Evolutionary conservation across 805 yeast species (phyloP).

Genomic region (Starmera dryadoides): DNA sequence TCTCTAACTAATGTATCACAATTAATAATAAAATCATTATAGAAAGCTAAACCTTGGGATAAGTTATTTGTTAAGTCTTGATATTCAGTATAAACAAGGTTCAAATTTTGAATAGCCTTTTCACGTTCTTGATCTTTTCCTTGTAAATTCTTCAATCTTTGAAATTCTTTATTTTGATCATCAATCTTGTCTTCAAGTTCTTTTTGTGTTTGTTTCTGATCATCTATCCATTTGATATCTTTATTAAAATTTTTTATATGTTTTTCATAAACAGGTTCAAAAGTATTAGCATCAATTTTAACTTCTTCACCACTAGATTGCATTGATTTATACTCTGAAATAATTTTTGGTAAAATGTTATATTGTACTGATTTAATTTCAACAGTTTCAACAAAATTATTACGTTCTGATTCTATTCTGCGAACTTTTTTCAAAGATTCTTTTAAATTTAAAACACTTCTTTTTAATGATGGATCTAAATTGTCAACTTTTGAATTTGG

Average conservation of each 20-base stretch:
- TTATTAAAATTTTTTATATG: conserved; percentile 40
- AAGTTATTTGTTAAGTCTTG: conserved; percentile 53
- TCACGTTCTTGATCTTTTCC: conserved; percentile 27
- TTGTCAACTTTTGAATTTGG: conserved; percentile 24
- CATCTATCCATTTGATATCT: conserved; percentile 42
- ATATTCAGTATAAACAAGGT: conserved; percentile 13
- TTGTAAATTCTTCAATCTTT: conserved; percentile 7
- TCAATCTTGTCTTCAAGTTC: conserved; percentile 32
- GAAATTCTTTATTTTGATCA: conserved; percentile 23
- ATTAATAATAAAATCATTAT: conserved; percentile 48
- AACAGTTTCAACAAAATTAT: conserved; percentile 31
- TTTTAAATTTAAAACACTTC: conserved; percentile 27
- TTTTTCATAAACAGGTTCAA: conserved; percentile 32
- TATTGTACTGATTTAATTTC: conserved; percentile 38
- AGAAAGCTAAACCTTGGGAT: conserved; percentile 64
- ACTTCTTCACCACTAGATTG: conserved; percentile 11
- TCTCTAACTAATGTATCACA: conserved; percentile 37
- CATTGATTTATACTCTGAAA: conserved; percentile 35
- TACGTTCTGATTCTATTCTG: conserved; percentile 31
- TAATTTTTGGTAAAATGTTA: conserved; percentile 45
- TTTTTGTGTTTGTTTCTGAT: conserved; percentile 30
- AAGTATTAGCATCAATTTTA: conserved; percentile 21
- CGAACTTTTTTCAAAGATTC: conserved; percentile 21
- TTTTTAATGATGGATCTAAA: conserved; percentile 27
- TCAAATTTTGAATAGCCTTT: conserved; percentile 43